phyloP scores from a whole-genome alignment of 2,329 filamentous ascomycete genomes.

The Trichoderma sp. region DNA sequence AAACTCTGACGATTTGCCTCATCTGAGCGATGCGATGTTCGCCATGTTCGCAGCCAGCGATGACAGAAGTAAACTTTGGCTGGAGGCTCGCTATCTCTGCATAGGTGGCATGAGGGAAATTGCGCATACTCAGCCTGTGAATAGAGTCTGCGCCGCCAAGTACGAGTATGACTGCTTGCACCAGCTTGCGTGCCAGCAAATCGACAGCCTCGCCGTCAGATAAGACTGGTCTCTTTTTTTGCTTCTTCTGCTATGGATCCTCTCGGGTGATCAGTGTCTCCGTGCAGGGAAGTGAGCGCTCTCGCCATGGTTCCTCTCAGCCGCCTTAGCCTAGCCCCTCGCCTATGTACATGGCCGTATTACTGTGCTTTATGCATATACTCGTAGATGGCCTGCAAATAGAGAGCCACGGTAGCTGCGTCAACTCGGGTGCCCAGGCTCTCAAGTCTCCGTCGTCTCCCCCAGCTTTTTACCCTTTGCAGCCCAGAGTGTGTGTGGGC shows the following conservation, averaged over 20 bases:
- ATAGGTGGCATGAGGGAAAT: background rate
- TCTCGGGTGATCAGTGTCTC: background rate
- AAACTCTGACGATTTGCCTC: background rate
- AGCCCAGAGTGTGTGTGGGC: conserved; percentile 16
- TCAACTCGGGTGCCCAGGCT: conserved; percentile 6
- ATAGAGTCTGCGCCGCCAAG: background rate
- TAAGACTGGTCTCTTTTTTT: background rate
- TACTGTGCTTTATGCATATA: background rate
- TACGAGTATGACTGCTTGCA: background rate
- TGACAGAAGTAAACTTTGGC: background rate
- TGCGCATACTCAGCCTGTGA: background rate
- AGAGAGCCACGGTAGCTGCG: background rate
- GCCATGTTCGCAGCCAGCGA: background rate
- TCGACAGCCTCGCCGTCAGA: background rate
- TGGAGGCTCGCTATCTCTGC: background rate
- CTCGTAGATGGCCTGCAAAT: background rate
- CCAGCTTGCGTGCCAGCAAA: background rate
- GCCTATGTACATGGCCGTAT: background rate
- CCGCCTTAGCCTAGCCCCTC: background rate
- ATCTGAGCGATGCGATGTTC: background rate
- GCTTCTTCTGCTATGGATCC: background rate
- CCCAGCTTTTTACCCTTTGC: conserved; percentile 1
- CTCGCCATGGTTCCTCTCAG: background rate
- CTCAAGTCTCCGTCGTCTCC: background rate
- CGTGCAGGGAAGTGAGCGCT: background rate